Evolutionary conservation across 1,284 basidiomycete species (phyloP), one percentile per base, ranked within the genome.

Genomic region (Anthracocystis setariae): DNA sequence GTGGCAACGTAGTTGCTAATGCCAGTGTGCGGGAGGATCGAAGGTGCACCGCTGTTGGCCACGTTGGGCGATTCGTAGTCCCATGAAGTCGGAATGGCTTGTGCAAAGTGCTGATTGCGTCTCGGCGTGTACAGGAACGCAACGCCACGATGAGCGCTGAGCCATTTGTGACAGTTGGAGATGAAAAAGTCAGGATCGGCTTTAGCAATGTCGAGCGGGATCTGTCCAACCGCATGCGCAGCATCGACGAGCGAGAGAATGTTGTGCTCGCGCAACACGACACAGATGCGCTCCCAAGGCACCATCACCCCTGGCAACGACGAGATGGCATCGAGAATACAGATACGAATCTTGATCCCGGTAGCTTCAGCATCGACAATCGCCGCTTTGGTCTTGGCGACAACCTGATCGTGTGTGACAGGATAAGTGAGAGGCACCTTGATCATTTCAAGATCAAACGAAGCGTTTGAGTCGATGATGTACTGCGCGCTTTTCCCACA

Each of bases 61-160:
- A 54, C 44, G 52, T 47, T 50, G 40, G 46, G 51, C 13, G 57
- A 52, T n/a, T 54, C 12, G 53, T 68, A 68, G 12, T 54, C 50
- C 37, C 70, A 57, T n/a, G 69, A 60, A 1, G 91, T 93, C 1
- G 93, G 92, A 47, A 94, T 86, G 0, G 90, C 87, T 63, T 87
- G 88, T 62, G 93, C 89, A 15, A 93, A 80, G 67, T 89, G 86
- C 76, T 93, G 92, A 76, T 94, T 94, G 44, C 90, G 85, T 71
- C 87, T 86, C 0, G 92, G 90, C 2, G 91, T 89, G 82, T 94
- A 94, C 24, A 94, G 84, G 13, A 91, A 84, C 0, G 91, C 90
- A 52, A 87, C 88, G 8, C 88, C 86, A 8, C 92, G 87, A 79
- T 92, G 91, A 5, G 88, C 87, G 70, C 85, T 88, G 3, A 93